Evolutionary conservation across 345 rosid species (phyloP).

Genomic region (Arabidopsis arenosa): DNA sequence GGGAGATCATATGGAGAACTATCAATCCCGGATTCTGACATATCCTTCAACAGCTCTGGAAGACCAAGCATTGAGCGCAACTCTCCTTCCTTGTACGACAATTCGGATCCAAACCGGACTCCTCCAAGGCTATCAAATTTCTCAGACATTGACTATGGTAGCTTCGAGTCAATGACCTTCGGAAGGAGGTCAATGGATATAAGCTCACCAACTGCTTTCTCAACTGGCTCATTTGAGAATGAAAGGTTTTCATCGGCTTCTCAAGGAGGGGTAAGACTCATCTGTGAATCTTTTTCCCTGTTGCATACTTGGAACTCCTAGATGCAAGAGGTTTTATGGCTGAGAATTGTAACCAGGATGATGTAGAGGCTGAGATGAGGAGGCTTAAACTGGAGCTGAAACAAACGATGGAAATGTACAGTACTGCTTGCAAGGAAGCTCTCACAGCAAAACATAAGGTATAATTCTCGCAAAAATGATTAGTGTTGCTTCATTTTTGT

Average conservation of each 20-base stretch:
- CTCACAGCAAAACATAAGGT: constrained; percentile 88
- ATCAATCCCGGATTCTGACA: constrained; percentile 59
- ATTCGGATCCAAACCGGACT: constrained; percentile 47
- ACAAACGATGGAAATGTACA: constrained; percentile 97
- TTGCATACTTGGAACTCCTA: constrained; percentile 10
- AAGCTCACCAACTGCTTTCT: constrained; percentile 48
- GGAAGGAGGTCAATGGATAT: constrained; percentile 61
- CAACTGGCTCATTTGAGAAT: constrained; percentile 52
- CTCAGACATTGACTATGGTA: constrained; percentile 59
- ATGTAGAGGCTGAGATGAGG: constrained; percentile 90
- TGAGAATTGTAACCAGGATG: constrained; percentile 57
- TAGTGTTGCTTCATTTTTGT: constrained; percentile 25
- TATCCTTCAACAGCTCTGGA: constrained; percentile 78
- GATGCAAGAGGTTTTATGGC: constrained; percentile 17
- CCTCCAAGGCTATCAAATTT: constrained; percentile 59
- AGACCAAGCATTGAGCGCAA: constrained; percentile 72
- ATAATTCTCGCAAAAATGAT: constrained; percentile 30
- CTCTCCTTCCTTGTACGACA: constrained; percentile 56
- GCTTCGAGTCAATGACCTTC: constrained; percentile 59
- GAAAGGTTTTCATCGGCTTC: constrained; percentile 60
- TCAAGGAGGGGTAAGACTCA: constrained; percentile 48
- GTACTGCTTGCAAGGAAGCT: constrained; percentile 94
- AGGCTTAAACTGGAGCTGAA: constrained; percentile 86
- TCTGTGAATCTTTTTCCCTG: constrained; percentile 7
- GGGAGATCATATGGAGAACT: constrained; percentile 62